Conservation (phyloP, 23 red algal genomes). For the Chondrus crispus region DNA sequence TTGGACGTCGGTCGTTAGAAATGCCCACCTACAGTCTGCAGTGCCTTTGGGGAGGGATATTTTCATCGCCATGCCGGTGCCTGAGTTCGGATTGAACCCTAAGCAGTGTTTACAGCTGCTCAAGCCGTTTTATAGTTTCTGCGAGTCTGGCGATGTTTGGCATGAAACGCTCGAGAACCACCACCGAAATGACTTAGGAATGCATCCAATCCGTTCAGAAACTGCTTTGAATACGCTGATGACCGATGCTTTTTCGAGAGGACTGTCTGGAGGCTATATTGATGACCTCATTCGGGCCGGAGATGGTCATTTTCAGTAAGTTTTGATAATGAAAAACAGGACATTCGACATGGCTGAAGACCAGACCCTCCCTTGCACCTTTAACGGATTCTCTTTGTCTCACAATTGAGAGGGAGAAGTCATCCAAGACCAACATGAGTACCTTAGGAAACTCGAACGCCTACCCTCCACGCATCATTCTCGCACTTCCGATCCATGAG, state of each 20-base stretch:
- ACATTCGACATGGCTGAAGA: neutral
- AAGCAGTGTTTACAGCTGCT: neutral
- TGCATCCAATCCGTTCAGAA: neutral
- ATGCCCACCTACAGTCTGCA: neutral
- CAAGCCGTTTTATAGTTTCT: neutral
- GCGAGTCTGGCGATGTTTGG: constrained; percentile 3
- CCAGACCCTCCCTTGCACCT: neutral
- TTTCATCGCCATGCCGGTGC: neutral
- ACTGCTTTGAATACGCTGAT: neutral
- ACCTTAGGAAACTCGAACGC: neutral
- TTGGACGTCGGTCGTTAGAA: neutral
- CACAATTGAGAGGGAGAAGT: neutral
- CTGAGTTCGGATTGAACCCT: constrained; percentile 10
- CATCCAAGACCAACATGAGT: neutral
- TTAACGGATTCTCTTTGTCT: neutral
- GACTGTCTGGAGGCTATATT: constrained; percentile 16
- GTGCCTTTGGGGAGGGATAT: neutral
- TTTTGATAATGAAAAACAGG: neutral
- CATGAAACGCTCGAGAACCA: constrained; percentile 3
- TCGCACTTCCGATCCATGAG: neutral
- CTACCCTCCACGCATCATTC: neutral
- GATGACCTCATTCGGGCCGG: constrained; percentile 42
- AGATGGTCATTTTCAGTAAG: neutral
- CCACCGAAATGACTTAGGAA: constrained; percentile 1
- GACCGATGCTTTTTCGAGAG: neutral